phyloP scores from a whole-genome alignment of 768 basidiomycete species.

The Porpolomopsis calyptriformis region DNA sequence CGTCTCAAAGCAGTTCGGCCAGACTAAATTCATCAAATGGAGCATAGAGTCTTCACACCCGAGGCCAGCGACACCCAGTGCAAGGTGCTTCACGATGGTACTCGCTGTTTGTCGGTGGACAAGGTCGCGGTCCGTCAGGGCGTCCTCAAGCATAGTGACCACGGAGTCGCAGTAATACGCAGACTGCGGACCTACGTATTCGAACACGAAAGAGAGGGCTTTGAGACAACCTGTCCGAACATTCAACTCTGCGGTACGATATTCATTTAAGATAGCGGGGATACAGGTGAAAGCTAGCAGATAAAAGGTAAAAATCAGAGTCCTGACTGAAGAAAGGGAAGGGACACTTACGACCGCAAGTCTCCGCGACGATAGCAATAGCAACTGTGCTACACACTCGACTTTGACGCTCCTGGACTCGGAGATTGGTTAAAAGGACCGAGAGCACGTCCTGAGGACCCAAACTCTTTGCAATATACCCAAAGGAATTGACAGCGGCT shows the following conservation, averaged over 20 bases:
- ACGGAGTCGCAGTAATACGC: constrained; percentile 96
- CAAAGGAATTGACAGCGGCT: constrained; percentile 98
- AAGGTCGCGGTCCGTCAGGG: constrained; percentile 93
- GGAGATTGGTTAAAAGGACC: constrained; percentile 89
- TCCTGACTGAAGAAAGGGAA: not conserved
- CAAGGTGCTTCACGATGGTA: constrained; percentile 96
- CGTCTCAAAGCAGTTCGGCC: constrained; percentile 99
- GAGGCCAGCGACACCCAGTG: constrained; percentile 91
- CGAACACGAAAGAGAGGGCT: constrained; percentile 96
- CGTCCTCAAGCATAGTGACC: constrained; percentile 96
- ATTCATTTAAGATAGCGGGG: constrained; percentile 96
- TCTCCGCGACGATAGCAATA: constrained; percentile 91
- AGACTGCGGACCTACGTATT: constrained; percentile 96
- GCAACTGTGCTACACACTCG: constrained; percentile 98
- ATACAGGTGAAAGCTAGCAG: constrained; percentile 87
- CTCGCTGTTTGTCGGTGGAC: constrained; percentile 98
- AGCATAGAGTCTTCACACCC: constrained; percentile 98
- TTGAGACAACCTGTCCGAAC: constrained; percentile 98
- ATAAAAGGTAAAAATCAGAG: constrained; percentile 9
- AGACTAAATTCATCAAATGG: constrained; percentile 95
- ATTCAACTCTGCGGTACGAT: constrained; percentile 95
- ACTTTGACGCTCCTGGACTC: constrained; percentile 97
- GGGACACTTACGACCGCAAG: constrained; percentile 59
- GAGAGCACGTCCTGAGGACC: constrained; percentile 97
- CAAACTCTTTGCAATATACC: constrained; percentile 98